Evolutionary conservation across 2,329 filamentous ascomycete species (phyloP).

Genomic region (Colletotrichum sp.): DNA sequence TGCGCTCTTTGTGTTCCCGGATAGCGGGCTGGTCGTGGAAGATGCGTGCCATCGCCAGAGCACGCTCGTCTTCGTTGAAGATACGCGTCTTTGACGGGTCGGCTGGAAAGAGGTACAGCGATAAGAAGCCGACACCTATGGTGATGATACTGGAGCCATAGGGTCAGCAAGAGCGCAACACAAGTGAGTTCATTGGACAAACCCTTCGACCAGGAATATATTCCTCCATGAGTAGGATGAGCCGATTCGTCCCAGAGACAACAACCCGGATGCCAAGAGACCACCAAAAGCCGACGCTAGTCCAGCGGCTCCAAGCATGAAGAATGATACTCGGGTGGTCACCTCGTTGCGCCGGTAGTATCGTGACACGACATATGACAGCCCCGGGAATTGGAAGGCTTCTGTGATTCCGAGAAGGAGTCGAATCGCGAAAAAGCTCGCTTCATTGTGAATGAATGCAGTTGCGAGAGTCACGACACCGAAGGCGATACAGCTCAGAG

Average conservation of each 20-base stretch:
- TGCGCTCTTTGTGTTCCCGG: conserved; percentile 24
- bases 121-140: conserved; percentile 55
- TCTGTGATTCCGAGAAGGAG: conserved; percentile 68
- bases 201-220: conserved; percentile 47
- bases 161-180: neutral
- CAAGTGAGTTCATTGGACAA: neutral
- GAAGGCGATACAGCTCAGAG: conserved; percentile 50
- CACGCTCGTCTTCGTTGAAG: conserved; percentile 64
- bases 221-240: conserved; percentile 60
- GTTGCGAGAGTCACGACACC: conserved; percentile 64
- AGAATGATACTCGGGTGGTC: conserved; percentile 64
- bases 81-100: conserved; percentile 25
- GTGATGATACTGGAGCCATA: conserved; percentile 55
- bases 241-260: conserved; percentile 26
- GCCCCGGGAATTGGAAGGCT: conserved; percentile 68
- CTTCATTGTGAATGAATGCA: conserved; percentile 60
- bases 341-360: conserved; percentile 69
- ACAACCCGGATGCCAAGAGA: conserved; percentile 53
- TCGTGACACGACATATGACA: conserved; percentile 69
- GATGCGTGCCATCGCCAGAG: conserved; percentile 68
- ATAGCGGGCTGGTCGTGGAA: conserved; percentile 46
- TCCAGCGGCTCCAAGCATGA: conserved; percentile 67
- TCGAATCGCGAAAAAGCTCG: conserved; percentile 55
- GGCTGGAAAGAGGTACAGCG: conserved; percentile 26
- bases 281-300: conserved; percentile 72